Conservation (phyloP, 495 filamentous ascomycete genomes). For the Hypoxylon rickii region DNA sequence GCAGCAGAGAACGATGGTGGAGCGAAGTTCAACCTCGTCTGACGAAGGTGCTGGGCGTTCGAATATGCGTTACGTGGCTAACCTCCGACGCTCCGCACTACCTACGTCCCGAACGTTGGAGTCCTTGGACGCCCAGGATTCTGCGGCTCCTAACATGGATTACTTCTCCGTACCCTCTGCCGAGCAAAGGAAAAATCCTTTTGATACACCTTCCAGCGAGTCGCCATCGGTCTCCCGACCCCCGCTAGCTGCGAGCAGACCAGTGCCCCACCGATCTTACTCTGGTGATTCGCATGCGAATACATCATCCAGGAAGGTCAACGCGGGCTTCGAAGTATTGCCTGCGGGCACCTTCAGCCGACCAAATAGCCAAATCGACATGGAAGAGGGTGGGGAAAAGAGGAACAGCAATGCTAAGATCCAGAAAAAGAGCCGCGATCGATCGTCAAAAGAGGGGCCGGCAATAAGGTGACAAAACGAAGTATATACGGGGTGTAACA, state of each 20-base stretch:
- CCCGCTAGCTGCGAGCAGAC: slow-evolving; percentile 33
- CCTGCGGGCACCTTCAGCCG: slow-evolving; percentile 57
- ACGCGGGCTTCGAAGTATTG: slow-evolving; percentile 65
- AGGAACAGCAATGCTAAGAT: slow-evolving; percentile 21
- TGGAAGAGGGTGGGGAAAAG: slow-evolving; percentile 16
- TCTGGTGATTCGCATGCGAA: slow-evolving; percentile 54
- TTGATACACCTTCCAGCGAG: slow-evolving; percentile 16
- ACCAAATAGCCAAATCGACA: slow-evolving; percentile 16
- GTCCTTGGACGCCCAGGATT: slow-evolving; percentile 16
- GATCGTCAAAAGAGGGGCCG: slow-evolving; percentile 7
- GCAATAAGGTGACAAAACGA: slow-evolving; percentile 14
- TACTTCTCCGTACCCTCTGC: slow-evolving; percentile 15
- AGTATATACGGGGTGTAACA: slow-evolving; percentile 18
- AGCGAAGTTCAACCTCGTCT: slow-evolving; percentile 36
- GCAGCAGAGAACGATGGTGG: slow-evolving; percentile 27
- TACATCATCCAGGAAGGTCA: slow-evolving; percentile 56
- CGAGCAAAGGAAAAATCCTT: slow-evolving; percentile 28
- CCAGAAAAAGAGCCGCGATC: slow-evolving; percentile 28
- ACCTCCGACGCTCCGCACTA: slow-evolving; percentile 18
- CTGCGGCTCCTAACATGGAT: not conserved
- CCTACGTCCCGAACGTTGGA: slow-evolving; percentile 8
- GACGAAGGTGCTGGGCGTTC: slow-evolving; percentile 29
- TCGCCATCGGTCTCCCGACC: slow-evolving; percentile 21
- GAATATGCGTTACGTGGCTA: slow-evolving; percentile 26
- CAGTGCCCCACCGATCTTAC: slow-evolving; percentile 34